Percentiles rank a stretch among this genome's conserved stretches.
phyloP scores from a whole-genome alignment of 768 basidiomycete species.

The Lepiota brunneoincarnata region DNA sequence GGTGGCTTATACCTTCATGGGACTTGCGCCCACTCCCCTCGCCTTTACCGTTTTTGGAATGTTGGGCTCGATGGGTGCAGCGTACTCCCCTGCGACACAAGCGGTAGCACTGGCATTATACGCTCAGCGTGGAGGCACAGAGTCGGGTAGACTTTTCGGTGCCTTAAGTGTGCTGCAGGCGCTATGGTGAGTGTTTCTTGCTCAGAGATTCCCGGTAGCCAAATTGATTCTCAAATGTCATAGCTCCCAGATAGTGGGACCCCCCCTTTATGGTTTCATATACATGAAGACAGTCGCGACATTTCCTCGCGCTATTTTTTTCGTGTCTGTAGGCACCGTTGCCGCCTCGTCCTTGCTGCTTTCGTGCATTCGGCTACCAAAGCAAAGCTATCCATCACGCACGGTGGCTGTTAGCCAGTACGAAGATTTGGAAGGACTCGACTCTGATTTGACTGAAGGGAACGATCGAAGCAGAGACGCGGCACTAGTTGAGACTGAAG shows the following conservation, averaged over 20 bases:
- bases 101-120: constrained; percentile 73
- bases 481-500: no score
- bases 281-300: constrained; percentile 68
- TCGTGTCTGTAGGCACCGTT: constrained; percentile 36
- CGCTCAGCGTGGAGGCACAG: constrained; percentile 48
- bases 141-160: constrained; percentile 77
- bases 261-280: constrained; percentile 69
- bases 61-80: constrained; percentile 56
- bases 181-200: constrained; percentile 42
- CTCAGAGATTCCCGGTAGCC: neutral
- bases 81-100: constrained; percentile 64
- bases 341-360: no score
- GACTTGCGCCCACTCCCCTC: constrained; percentile 39
- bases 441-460: no score
- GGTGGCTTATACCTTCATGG: constrained; percentile 48
- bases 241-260: constrained; percentile 69
- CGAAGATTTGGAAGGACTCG: no score
- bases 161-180: constrained; percentile 75
- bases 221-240: constrained; percentile 5
- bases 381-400: neutral
- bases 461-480: neutral
- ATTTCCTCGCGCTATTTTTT: constrained; percentile 69
- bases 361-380: no score
- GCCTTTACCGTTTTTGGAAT: constrained; percentile 51
- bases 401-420: neutral